Conservation (phyloP, 495 filamentous ascomycete species). For the Penicillium simplicissimum region DNA sequence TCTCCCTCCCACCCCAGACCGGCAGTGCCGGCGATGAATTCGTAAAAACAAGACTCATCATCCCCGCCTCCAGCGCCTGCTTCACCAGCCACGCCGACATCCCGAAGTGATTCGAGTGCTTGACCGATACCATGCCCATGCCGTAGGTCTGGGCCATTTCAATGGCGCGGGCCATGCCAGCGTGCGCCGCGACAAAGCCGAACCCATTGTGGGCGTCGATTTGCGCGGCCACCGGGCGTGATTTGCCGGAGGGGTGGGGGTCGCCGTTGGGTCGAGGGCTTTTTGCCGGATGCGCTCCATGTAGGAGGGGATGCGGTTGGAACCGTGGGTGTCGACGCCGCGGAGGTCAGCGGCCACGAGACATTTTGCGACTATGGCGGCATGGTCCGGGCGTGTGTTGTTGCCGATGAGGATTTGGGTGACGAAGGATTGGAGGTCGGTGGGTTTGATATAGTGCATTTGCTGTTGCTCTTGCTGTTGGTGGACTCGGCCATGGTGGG, state of each 20-base stretch:
- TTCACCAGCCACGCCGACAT: slow-evolving; percentile 79
- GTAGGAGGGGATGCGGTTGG: slow-evolving; percentile 75
- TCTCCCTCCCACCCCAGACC: slow-evolving; percentile 66
- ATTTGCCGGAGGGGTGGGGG: slow-evolving; percentile 56
- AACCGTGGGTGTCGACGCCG: slow-evolving; percentile 77
- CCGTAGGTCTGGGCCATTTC: slow-evolving; percentile 64
- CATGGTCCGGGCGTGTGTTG: slow-evolving; percentile 56
- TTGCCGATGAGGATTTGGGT: slow-evolving; percentile 55
- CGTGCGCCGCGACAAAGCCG: slow-evolving; percentile 66
- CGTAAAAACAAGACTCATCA: slow-evolving; percentile 79
- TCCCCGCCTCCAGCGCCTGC: slow-evolving; percentile 67
- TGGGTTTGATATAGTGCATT: slow-evolving; percentile 30
- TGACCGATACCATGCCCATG: slow-evolving; percentile 71
- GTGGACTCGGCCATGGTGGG: slow-evolving; percentile 18
- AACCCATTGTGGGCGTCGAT: slow-evolving; percentile 75
- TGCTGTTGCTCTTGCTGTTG: slow-evolving; percentile 23
- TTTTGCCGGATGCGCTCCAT: slow-evolving; percentile 67
- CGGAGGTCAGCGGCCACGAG: slow-evolving; percentile 73
- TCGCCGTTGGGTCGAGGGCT: slow-evolving; percentile 58
- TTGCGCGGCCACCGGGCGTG: slow-evolving; percentile 66
- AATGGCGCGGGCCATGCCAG: slow-evolving; percentile 64
- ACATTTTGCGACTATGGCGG: slow-evolving; percentile 58
- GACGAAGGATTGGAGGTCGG: slow-evolving; percentile 40
- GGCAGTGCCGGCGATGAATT: slow-evolving; percentile 76
- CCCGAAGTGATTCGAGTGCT: slow-evolving; percentile 78